Conservation (phyloP, 352 stramenopile genomes). For the Globisporangium polare region DNA sequence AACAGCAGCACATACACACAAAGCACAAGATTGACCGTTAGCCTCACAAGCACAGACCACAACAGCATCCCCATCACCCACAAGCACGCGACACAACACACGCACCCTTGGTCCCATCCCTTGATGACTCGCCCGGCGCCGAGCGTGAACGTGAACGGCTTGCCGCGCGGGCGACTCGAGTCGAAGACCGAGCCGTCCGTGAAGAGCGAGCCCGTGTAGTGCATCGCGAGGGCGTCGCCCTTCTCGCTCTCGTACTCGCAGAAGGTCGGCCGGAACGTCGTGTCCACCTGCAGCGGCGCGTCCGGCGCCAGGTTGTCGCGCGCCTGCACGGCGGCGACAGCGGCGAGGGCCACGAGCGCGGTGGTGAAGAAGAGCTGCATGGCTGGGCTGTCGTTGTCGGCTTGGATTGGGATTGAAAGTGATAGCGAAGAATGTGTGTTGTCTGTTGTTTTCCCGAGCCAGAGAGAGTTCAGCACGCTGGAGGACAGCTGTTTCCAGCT, state of each 20-base stretch:
- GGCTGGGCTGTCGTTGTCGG: too few species aligned
- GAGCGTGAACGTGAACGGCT: conserved; percentile 94
- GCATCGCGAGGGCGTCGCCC: conserved; percentile 91
- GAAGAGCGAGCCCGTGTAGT: conserved; percentile 94
- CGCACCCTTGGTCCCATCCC: conserved; percentile 45
- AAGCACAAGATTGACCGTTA: not conserved
- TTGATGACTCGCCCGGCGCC: conserved; percentile 91
- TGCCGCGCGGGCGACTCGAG: conserved; percentile 92
- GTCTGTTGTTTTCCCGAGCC: too few species aligned
- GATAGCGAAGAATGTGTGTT: too few species aligned
- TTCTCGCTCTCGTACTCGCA: conserved; percentile 67
- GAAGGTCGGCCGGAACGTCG: conserved; percentile 67
- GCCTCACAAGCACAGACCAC: not conserved
- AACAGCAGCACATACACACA: not conserved
- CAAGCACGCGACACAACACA: not conserved
- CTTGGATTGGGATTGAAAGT: not conserved
- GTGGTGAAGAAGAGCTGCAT: conserved; percentile 42
- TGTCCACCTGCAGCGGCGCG: conserved; percentile 69
- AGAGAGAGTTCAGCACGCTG: too few species aligned
- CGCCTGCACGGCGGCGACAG: conserved; percentile 26
- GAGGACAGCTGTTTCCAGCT: too few species aligned
- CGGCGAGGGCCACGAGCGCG: conserved; percentile 32
- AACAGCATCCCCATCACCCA: not conserved
- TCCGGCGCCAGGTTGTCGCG: conserved; percentile 71
- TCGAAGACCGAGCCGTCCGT: conserved; percentile 98